Evolutionary conservation across 805 yeast genomes (phyloP), one percentile per base, ranked within the genome.

Genomic region (Lipomyces yamadae): DNA sequence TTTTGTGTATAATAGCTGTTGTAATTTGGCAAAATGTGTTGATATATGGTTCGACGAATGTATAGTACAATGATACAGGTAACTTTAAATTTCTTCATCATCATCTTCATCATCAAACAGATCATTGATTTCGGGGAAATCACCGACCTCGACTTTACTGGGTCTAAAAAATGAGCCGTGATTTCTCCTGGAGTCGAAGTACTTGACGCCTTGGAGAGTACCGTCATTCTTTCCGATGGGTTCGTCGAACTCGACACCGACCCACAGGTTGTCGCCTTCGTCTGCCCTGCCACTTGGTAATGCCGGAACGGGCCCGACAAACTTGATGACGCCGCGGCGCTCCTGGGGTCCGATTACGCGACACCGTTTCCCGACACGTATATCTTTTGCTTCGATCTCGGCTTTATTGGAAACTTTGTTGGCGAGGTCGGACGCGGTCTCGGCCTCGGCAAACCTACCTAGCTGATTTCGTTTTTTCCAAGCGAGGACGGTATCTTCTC

Each of bases 181-280:
- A 29, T 83, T 83, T 0, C 73, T 73, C 4, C 74, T 73, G 39
- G 92, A 85, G 3, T 79, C 74, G 74, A 94, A 93, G 70, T 90
- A 83, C 45, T 81, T 73, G 0, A 72, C 75, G 0, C 91, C 92
- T 45, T 86, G 85, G 52, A 92, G 79, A 29, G 85, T 78, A 0
- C 98, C 98, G 74, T 91, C 86, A 74, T 93, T 91, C 76, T 89
- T 91, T 4, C 98, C 98, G 6, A 84, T 83, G 0, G 98, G 94
- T 71, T 90, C 92, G 72, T 90, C 95, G 63, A 92, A 87, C 72
- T 88, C 90, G 2, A 94, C 84, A 0, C 98, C 98, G 37, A 90
- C 83, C 97, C 98, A 94, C 10, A 70, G 32, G 39, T 59, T 56
- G 39, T 66, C 66, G 2, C 81, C 83, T 33, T 71, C 69, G 42